phyloP scores from a whole-genome alignment of 495 filamentous ascomycete genomes.

The Tricharina praecox region DNA sequence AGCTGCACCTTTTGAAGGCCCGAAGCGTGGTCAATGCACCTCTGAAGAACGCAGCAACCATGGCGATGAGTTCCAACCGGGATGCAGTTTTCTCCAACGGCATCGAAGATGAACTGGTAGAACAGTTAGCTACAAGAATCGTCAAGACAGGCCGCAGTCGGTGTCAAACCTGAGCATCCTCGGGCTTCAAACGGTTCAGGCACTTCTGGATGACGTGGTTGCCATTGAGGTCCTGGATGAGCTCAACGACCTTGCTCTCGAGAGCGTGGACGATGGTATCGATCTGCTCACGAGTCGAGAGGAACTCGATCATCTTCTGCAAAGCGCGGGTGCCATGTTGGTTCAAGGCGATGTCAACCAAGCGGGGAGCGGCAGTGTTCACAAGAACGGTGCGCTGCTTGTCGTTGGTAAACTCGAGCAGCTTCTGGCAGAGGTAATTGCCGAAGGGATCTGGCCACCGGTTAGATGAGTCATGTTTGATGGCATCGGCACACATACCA shows the following conservation, averaged over 20 bases:
- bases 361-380: slow-evolving; percentile 64
- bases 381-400: slow-evolving; percentile 87
- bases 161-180: slow-evolving; percentile 51
- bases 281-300: slow-evolving; percentile 61
- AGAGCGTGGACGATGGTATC: slow-evolving; percentile 68
- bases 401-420: slow-evolving; percentile 81
- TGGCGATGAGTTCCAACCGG: slow-evolving; percentile 92
- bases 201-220: slow-evolving; percentile 99
- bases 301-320: slow-evolving; percentile 98
- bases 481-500: slow-evolving; percentile 39
- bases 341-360: slow-evolving; percentile 85
- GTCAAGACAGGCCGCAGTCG: no score
- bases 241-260: slow-evolving; percentile 59
- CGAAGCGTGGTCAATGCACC: slow-evolving; percentile 92
- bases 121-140: neutral
- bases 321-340: slow-evolving; percentile 90
- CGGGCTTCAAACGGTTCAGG: slow-evolving; percentile 68
- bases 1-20: slow-evolving; percentile 75
- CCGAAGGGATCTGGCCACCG: slow-evolving; percentile 90
- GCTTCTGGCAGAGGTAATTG: slow-evolving; percentile 94
- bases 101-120: slow-evolving; percentile 72
- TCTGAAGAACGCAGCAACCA: slow-evolving; percentile 93
- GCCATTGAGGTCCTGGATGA: slow-evolving; percentile 93
- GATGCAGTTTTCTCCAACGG: slow-evolving; percentile 70
- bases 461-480: no score